Conservation (phyloP, 371 early-diverging fungal genomes). For the Zopfochytrium polystomum region DNA sequence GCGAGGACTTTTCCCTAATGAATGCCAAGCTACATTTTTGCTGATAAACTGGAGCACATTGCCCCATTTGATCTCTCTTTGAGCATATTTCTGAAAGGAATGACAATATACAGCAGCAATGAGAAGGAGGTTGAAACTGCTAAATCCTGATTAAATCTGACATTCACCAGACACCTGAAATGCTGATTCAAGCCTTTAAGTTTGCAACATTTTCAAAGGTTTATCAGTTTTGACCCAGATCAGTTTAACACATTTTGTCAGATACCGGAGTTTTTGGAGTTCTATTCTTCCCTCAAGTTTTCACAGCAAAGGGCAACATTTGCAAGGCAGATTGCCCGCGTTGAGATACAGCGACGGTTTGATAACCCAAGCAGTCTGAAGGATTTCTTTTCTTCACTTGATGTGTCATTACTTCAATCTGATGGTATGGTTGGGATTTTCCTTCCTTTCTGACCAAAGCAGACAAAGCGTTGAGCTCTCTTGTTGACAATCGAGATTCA, state of each 20-base stretch:
- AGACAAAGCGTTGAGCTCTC: no score
- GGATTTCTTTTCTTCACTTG: no score
- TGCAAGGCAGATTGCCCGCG: no score
- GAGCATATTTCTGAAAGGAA: constrained; percentile 50
- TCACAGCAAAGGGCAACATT: no score
- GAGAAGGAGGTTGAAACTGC: constrained; percentile 50
- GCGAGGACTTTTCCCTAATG: not conserved
- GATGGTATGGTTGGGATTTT: no score
- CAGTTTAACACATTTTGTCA: not conserved
- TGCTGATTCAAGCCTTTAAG: constrained; percentile 80
- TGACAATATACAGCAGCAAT: constrained; percentile 74
- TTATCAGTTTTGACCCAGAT: no score
- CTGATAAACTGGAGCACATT: constrained; percentile 61
- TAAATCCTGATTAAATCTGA: constrained; percentile 1
- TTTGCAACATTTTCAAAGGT: constrained; percentile 85
- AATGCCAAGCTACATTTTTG: constrained; percentile 41
- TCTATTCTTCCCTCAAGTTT: not conserved
- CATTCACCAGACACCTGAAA: constrained; percentile 71
- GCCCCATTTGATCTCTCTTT: constrained; percentile 57
- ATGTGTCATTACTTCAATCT: no score
- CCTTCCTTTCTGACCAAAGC: no score
- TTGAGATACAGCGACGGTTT: no score
- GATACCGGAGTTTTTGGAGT: not conserved
- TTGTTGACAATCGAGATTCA: no score
- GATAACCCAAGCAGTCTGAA: no score